Percentiles rank a stretch among this genome's conserved stretches.
phyloP scores from a whole-genome alignment of 2,329 filamentous ascomycete genomes.

The Aspergillus quadricinctus region DNA sequence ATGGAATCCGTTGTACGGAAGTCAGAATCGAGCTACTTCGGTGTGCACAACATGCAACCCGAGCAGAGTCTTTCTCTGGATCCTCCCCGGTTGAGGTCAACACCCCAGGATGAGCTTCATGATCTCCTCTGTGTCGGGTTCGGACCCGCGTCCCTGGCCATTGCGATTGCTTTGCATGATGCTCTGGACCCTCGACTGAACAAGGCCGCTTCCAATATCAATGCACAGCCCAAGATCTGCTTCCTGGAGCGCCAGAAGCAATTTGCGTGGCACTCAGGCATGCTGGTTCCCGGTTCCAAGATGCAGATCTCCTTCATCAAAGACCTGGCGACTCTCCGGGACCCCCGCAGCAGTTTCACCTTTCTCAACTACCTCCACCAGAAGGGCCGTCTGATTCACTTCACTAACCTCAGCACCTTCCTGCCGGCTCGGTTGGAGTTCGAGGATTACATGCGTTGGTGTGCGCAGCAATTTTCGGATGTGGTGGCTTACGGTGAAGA shows the following conservation, averaged over 20 bases:
- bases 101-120: conserved; percentile 61
- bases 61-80: conserved; percentile 15
- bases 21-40: conserved; percentile 24
- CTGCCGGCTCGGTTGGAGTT: conserved; percentile 82
- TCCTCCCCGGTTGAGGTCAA: conserved; percentile 48
- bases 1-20: conserved; percentile 20
- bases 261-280: conserved; percentile 92
- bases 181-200: conserved; percentile 51
- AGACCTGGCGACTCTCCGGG: conserved; percentile 82
- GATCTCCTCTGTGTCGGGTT: conserved; percentile 91
- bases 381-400: conserved; percentile 77
- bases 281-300: conserved; percentile 86
- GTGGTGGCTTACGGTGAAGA: conserved; percentile 73
- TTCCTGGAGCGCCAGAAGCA: conserved; percentile 81
- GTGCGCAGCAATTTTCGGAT: conserved; percentile 70
- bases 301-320: conserved; percentile 99
- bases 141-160: conserved; percentile 82
- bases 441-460: conserved; percentile 95
- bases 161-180: conserved; percentile 86
- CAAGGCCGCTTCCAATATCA: conserved; percentile 34
- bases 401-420: conserved; percentile 88
- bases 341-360: conserved; percentile 87
- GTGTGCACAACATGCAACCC: conserved; percentile 19
- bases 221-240: conserved; percentile 62
- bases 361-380: conserved; percentile 91